These are phyloP conservation scores for Wallacemonas sp. DNA, from an alignment of 208 protist genomes.

Conservation along the genomic window DNA sequence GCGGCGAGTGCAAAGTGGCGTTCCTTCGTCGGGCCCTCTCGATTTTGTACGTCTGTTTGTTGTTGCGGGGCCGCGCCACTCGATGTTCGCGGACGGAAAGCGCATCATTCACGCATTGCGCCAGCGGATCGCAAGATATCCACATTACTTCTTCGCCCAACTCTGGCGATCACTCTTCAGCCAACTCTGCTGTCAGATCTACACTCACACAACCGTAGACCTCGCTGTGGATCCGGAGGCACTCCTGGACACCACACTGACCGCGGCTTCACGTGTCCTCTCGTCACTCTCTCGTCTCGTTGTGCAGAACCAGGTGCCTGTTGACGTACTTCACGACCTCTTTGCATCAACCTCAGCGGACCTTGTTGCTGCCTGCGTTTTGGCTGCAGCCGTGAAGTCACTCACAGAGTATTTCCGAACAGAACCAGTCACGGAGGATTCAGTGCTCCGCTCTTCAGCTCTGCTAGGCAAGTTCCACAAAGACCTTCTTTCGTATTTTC, in stretches of 20 bases:
- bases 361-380: background rate
- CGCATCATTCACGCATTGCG: background rate
- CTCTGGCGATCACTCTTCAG: background rate
- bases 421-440: background rate
- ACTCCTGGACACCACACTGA: background rate
- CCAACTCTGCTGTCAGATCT: background rate
- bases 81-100: background rate
- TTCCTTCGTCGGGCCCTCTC: background rate
- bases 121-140: background rate
- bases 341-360: background rate
- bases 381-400: background rate
- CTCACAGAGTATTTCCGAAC: background rate
- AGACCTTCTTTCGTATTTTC: conserved; percentile 21
- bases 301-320: no score
- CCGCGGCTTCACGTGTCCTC: background rate
- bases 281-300: no score
- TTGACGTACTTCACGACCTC: background rate
- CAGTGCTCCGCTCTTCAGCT: background rate
- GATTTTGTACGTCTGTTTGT: background rate
- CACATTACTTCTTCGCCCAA: background rate
- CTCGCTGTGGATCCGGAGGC: background rate
- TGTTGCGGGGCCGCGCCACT: background rate
- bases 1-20: background rate
- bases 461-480: conserved; percentile 16
- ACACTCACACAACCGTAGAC: background rate